Conservation (phyloP, 371 early-diverging fungal species). For the Syncephalastrum racemosum region DNA sequence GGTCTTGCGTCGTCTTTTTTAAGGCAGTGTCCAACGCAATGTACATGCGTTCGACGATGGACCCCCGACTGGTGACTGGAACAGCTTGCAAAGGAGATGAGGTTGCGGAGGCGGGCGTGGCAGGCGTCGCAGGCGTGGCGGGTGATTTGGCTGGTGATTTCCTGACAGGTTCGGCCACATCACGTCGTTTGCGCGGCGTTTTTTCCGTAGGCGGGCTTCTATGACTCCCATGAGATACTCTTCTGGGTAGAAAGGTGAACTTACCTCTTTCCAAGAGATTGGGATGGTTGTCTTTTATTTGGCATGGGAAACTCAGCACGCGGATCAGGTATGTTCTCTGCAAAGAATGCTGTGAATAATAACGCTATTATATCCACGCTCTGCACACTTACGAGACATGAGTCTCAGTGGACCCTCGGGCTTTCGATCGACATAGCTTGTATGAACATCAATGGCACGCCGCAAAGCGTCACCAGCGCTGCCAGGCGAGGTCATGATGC, state of each 20-base stretch:
- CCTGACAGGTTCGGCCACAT: not conserved
- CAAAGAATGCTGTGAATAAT: too few species aligned
- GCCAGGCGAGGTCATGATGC: conserved; percentile 14
- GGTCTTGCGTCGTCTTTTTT: conserved; percentile 7
- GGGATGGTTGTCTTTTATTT: not conserved
- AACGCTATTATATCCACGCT: too few species aligned
- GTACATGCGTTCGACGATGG: not conserved
- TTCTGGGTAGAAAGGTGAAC: too few species aligned
- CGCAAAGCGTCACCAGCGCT: conserved; percentile 18
- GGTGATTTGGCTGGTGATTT: too few species aligned
- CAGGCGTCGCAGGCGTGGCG: not conserved
- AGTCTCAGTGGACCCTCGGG: conserved; percentile 16
- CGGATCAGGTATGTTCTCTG: conserved; percentile 12
- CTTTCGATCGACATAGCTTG: conserved; percentile 16
- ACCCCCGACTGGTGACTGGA: not conserved
- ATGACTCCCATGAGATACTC: conserved; percentile 1
- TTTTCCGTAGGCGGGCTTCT: conserved; percentile 2
- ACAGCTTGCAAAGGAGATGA: too few species aligned
- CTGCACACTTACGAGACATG: conserved; percentile 16
- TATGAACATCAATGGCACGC: conserved; percentile 15
- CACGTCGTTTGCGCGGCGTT: conserved; percentile 11
- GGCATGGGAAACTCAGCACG: conserved; percentile 11
- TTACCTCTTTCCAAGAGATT: conserved; percentile 3
- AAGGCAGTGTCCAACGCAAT: conserved; percentile 4
- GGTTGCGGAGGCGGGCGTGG: not conserved